Evolutionary conservation across 2,329 filamentous ascomycete species (phyloP), one percentile per base, ranked within the genome.

Genomic region (Mycocentrospora acerina): DNA sequence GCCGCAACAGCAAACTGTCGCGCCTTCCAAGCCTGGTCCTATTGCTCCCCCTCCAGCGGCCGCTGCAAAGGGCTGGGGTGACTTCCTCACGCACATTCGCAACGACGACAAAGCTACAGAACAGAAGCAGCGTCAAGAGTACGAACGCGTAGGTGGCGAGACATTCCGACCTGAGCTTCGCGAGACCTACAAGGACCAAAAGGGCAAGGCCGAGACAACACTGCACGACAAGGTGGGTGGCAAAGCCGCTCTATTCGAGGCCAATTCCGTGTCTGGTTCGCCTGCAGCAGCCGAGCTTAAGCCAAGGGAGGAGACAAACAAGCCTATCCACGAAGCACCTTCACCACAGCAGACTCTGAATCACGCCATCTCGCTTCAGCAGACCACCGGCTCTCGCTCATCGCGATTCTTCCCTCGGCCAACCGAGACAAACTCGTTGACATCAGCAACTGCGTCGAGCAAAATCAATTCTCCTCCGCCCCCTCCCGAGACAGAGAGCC

Each of bases 401-500:
- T 69, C 66, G 5, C 62, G 66, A 11, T 69, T 68, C 55, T 69
- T 69, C 33, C 65, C 66, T 27, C 52, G 62, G 12, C 44, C 56
- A 7, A 48, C 51, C 7, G 60, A 64, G 37, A 34, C 53, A 8
- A 27, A 51, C n/a, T 22, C 46, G 4, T 58, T 55, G 31, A 31
- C 54, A 28, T 40, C 56, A 2, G 19, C 35, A 2, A 32, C 42
- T n/a, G 37, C 51, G 3, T 54, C 53, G 19, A 55, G 32, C 34
- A 57, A 57, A 35, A 50, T 50, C 12, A 56, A 64, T 24, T 64
- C 63, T 7, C 63, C 65, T 11, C 55, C 55, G 8, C 64, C 85
- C 12, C 86, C 85, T 0, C 86, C 86, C 3, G 86, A 88, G 31
- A 85, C 85, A 66, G 77, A 80, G 45, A 82, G 78, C 8, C 86